Evolutionary conservation across 371 early-diverging fungal species (phyloP).

Genomic region (Zopfochytrium polystomum): DNA sequence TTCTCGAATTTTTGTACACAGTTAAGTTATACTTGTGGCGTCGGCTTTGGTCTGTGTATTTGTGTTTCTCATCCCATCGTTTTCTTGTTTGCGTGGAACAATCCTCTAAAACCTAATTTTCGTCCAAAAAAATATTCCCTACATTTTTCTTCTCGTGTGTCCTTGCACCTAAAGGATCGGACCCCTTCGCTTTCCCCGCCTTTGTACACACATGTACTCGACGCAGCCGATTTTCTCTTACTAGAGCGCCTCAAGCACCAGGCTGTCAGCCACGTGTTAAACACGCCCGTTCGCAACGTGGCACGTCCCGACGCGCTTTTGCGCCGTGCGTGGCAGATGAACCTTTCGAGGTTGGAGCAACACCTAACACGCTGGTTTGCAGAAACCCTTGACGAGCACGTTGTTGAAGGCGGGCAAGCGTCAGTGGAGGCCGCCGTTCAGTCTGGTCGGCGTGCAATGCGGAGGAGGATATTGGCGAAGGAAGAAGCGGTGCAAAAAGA

Average conservation of each 20-base stretch:
- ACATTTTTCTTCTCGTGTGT: too few relatives aligned
- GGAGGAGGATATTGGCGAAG: too few relatives aligned
- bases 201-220: conserved; percentile 14
- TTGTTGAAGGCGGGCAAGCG: conserved; percentile 4
- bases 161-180: background rate
- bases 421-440: too few relatives aligned
- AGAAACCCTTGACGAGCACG: conserved; percentile 1
- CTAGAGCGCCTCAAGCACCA: conserved; percentile 26
- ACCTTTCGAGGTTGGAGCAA: conserved; percentile 32
- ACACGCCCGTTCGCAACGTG: background rate
- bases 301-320: conserved; percentile 11
- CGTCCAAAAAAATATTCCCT: too few relatives aligned
- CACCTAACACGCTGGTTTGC: conserved; percentile 27
- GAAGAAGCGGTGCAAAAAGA: too few relatives aligned
- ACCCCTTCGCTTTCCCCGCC: conserved; percentile 1
- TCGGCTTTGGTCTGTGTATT: background rate
- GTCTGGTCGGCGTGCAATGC: too few relatives aligned
- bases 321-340: conserved; percentile 28
- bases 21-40: background rate
- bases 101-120: too few relatives aligned
- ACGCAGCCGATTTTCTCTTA: conserved; percentile 31
- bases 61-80: background rate
- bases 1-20: conserved; percentile 32
- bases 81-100: background rate
- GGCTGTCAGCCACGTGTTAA: conserved; percentile 19